Evolutionary conservation across 805 yeast genomes (phyloP).

Genomic region (Hanseniaspora mollemarum): DNA sequence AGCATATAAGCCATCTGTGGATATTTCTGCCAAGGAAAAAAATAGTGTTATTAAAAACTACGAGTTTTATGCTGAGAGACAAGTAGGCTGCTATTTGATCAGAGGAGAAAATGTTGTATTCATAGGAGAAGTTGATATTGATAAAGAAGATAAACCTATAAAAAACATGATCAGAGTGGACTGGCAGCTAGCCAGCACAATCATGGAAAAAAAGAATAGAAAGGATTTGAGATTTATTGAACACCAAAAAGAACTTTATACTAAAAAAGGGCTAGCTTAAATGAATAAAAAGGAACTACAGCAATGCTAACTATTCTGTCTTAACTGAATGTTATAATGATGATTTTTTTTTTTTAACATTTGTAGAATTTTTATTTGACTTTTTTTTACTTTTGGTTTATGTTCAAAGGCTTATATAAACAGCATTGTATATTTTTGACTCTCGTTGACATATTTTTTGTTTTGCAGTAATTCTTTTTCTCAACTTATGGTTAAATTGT

Average conservation of each 20-base stretch:
- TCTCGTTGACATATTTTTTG: too few species aligned
- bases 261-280: conserved; percentile 44
- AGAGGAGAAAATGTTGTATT: conserved; percentile 94
- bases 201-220: conserved; percentile 27
- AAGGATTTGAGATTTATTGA: conserved; percentile 35
- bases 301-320: not conserved
- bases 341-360: not conserved
- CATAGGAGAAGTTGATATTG: conserved; percentile 88
- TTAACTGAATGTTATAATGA: not conserved
- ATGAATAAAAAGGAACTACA: not conserved
- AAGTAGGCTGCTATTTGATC: conserved; percentile 70
- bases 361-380: too few species aligned
- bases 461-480: not conserved
- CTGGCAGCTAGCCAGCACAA: conserved; percentile 48
- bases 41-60: not conserved
- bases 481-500: too few species aligned
- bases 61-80: conserved; percentile 53
- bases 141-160: conserved; percentile 63
- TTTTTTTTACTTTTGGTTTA: too few species aligned
- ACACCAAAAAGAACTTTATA: conserved; percentile 38
- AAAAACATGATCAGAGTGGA: conserved; percentile 45
- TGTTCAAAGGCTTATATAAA: too few species aligned
- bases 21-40: conserved; percentile 20
- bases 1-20: not conserved
- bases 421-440: too few species aligned